phyloP scores from a whole-genome alignment of 768 basidiomycete species.

The Boletus edulis region DNA sequence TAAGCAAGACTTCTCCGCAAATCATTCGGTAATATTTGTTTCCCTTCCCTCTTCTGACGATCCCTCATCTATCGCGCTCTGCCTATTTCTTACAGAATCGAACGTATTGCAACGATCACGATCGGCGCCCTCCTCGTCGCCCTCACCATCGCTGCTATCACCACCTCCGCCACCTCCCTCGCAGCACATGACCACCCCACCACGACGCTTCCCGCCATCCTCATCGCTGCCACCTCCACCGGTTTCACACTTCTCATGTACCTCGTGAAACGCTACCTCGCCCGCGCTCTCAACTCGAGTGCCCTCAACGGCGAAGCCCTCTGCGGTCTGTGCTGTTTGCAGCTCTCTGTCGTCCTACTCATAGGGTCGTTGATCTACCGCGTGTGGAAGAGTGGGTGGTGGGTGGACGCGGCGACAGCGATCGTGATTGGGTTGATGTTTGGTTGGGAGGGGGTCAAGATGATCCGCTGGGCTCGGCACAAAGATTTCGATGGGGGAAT shows the following conservation, averaged over 20 bases:
- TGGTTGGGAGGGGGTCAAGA: constrained; percentile 44
- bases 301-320: constrained; percentile 43
- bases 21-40: constrained; percentile 13
- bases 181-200: constrained; percentile 37
- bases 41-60: background rate
- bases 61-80: background rate
- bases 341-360: constrained; percentile 43
- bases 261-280: constrained; percentile 44
- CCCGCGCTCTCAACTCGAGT: constrained; percentile 42
- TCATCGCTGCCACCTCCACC: constrained; percentile 42
- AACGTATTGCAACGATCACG: constrained; percentile 34
- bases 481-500: constrained; percentile 39
- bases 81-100: constrained; percentile 26
- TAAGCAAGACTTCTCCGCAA: background rate
- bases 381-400: constrained; percentile 46
- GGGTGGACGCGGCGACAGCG: constrained; percentile 45
- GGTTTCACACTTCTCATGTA: constrained; percentile 42
- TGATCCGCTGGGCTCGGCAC: constrained; percentile 39
- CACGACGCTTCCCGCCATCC: constrained; percentile 38
- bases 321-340: constrained; percentile 43
- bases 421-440: constrained; percentile 40
- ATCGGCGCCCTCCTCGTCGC: constrained; percentile 38
- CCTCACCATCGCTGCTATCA: constrained; percentile 38
- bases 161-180: constrained; percentile 36
- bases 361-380: constrained; percentile 39